Percentiles rank a stretch among this genome's conserved stretches.
Conservation (phyloP, 257 asterid species). For the Lycium barbarum region DNA sequence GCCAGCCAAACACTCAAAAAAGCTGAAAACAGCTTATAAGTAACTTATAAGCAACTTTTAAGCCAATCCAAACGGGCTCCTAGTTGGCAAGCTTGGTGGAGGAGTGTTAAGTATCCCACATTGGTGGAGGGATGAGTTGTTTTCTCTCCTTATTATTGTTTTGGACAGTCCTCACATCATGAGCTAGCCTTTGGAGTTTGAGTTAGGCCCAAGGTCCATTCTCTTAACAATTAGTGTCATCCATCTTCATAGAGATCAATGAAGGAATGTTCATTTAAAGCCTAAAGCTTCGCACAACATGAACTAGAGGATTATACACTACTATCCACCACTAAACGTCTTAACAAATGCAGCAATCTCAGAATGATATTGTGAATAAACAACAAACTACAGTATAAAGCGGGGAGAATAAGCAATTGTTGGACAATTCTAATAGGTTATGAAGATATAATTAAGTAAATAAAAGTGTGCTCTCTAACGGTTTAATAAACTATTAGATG, state of each 20-base stretch:
- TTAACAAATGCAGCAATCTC: not conserved
- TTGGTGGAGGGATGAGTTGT: too few species aligned
- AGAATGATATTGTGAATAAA: not conserved
- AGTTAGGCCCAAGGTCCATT: not conserved
- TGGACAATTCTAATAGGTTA: not conserved
- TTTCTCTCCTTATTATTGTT: too few species aligned
- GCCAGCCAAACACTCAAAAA: too few species aligned
- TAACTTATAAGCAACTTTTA: too few species aligned
- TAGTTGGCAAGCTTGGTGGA: too few species aligned
- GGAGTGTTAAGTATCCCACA: too few species aligned
- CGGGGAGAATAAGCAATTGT: not conserved
- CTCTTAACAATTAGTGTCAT: not conserved
- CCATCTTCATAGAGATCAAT: too few species aligned
- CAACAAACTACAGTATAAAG: not conserved
- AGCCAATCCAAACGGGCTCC: too few species aligned
- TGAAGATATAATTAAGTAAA: conserved; percentile 2
- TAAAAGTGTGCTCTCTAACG: not conserved
- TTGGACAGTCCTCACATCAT: too few species aligned
- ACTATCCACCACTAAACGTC: conserved; percentile 6
- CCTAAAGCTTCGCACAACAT: too few species aligned
- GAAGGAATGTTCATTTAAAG: too few species aligned
- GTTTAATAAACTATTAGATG: not conserved
- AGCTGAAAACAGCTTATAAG: too few species aligned
- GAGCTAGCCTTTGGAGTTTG: not conserved
- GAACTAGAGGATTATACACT: not conserved